These are phyloP conservation scores for Rhinocladiella similis DNA, from an alignment of 2,329 filamentous ascomycete species.

Conservation along the genomic window DNA sequence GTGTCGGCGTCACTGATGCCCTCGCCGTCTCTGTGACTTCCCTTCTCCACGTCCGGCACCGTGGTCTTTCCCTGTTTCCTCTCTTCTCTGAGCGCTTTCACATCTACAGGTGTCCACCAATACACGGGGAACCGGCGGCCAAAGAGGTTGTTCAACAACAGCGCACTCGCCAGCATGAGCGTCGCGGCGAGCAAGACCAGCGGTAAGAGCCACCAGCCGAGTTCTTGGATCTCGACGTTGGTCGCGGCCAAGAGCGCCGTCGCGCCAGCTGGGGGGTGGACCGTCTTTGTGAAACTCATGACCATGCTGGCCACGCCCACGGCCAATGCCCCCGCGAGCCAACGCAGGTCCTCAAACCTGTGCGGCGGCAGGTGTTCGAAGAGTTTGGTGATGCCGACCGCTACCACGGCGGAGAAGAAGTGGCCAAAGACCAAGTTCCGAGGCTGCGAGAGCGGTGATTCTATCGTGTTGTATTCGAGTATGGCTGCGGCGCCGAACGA, in stretches of 20 bases:
- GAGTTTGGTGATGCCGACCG: conserved; percentile 64
- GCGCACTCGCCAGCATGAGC: conserved; percentile 63
- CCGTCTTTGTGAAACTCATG: conserved; percentile 71
- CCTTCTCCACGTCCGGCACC: background rate
- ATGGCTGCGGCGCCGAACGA: conserved; percentile 75
- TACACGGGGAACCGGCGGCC: conserved; percentile 63
- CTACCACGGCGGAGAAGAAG: conserved; percentile 60
- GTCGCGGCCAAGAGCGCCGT: conserved; percentile 70
- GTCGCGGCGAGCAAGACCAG: conserved; percentile 60
- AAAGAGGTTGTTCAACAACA: conserved; percentile 70
- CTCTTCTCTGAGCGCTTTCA: conserved; percentile 18
- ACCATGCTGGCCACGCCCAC: conserved; percentile 63
- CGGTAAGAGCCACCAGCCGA: conserved; percentile 71
- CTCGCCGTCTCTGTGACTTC: background rate
- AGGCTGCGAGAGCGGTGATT: conserved; percentile 71
- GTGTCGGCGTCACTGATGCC: conserved; percentile 10
- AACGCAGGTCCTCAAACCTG: conserved; percentile 55
- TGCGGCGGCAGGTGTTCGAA: conserved; percentile 52
- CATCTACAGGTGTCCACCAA: conserved; percentile 50
- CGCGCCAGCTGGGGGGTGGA: conserved; percentile 73
- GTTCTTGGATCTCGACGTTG: conserved; percentile 51
- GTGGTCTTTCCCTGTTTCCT: conserved; percentile 1
- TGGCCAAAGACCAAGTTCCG: conserved; percentile 70
- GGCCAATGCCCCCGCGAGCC: conserved; percentile 64
- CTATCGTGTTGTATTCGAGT: conserved; percentile 71